Evolutionary conservation across 768 basidiomycete species (phyloP), one percentile per base, ranked within the genome.

Genomic region (Collybiopsis luxurians): DNA sequence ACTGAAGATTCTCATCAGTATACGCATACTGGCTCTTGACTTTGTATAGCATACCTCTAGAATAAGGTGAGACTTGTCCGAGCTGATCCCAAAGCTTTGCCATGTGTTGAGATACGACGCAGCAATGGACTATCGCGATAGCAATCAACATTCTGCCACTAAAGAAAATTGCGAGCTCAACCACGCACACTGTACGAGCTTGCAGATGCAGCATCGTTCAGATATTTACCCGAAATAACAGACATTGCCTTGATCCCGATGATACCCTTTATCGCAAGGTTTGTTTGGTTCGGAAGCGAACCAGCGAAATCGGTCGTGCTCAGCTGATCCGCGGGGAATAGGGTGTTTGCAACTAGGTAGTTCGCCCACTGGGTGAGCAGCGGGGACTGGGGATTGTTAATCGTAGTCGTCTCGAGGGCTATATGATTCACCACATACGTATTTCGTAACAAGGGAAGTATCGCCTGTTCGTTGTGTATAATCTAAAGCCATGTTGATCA

Each of bases 221-320:
- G 56, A 28, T 71, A 64, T 3, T 67, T 59, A 31, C 24, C 26
- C 34, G 75, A 77, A 36, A 86, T 82, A 44, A 78, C 71, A 1
- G 76, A 67, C 82, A 85, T 84, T 0, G 82, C 81, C 56, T 76
- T 66, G 53, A 86, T 76, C 3, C 77, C 81, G 28, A 79, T 68
- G 61, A 84, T 82, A 28, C 83, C 83, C 60, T 86, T 86, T 57
- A 86, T 71, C 1, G 82, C 84, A 17, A 86, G 75, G 60, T 84
- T 85, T 2, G 83, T 79, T 59, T 78, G 70, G 56, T 80, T 76
- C 17, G 67, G 70, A 2, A 68, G 65, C 6, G 64, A 54, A 3
- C 67, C 63, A 9, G 65, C 67, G 48, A 70, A 70, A 55, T 63
- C 66, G 42, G 66, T 71, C 59, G 66, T 71, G 62, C 59, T 78